Base-by-base conservation (phyloP, 805 yeast species). In the Candida quercuum region DNA sequence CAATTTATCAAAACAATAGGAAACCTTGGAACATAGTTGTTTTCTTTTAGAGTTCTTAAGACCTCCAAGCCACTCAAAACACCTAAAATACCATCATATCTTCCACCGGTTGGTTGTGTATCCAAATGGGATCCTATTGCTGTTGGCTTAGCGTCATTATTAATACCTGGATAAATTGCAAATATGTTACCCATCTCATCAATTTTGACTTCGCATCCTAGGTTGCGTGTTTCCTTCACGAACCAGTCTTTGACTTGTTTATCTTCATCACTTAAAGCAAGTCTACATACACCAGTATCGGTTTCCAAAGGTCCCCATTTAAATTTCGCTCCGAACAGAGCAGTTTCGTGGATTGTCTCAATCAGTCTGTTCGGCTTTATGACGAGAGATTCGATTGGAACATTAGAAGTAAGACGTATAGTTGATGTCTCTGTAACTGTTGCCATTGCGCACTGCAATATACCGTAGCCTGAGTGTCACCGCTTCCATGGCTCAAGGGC, bases 31-130 rank as follows among this genome's bases (percentile, higher is more conserved):
- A 63, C 65, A 49, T 60, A 70, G 30, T 67, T 62, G 54, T 76
- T 74, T 14, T 76, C 85, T 41, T 76, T 73, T 51, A 81, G 59
- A 4, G 86, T 79, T 42, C 86, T 63, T 47, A 81, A 57, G 5
- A 81, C 78, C 57, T 81, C 86, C 32, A 81, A 60, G 1, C 86
- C 87, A 9, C 81, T 59, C 32, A 80, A 60, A 5, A 81, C 87
- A 15, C 89, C 89, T 26, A 69, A 66, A 28, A 81, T 75, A 32
- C 88, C 89, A 51, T 81, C 89, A 49, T 81, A 81, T 42, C 86
- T 66, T 10, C 89, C 88, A 28, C 88, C 89, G 7, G 81, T 77
- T 22, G 88, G 88, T 58, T 81, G 88, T 1, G 89, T 81, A 49
- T 81, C 89, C 40, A 81, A 60, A 57, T 81, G 88, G 0, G 86